These are phyloP conservation scores for Globisporangium solare DNA, from an alignment of 352 stramenopile genomes.

Conservation along the genomic window DNA sequence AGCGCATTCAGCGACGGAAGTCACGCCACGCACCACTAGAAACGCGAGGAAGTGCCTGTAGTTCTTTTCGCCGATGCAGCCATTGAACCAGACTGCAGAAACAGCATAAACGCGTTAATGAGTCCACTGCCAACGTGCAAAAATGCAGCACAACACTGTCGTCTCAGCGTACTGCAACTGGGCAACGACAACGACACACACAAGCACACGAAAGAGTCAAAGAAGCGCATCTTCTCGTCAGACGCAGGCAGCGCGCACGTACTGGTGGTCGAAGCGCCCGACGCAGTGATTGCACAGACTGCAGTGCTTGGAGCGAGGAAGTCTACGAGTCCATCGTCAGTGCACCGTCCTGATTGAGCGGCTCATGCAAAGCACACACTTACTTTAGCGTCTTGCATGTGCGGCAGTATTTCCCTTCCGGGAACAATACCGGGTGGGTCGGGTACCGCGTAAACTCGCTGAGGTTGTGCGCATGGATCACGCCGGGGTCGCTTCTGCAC, in stretches of 20 bases:
- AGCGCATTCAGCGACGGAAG: too few species aligned
- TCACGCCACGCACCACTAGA: conserved; percentile 26
- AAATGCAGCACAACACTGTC: too few species aligned
- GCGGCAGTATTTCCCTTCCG: conserved; percentile 71
- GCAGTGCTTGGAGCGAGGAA: conserved; percentile 89
- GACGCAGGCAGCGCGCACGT: conserved; percentile 16
- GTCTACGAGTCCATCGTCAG: conserved; percentile 17
- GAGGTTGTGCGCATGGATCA: conserved; percentile 57
- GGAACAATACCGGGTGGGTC: conserved; percentile 76
- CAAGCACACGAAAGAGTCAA: conserved; percentile 1
- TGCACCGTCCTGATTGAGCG: not conserved
- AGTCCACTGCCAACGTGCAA: too few species aligned
- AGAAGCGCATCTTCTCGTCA: not conserved
- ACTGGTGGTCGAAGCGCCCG: conserved; percentile 89
- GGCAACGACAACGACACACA: not conserved
- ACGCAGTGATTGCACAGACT: conserved; percentile 86
- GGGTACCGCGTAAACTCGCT: conserved; percentile 56
- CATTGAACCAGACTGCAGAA: conserved; percentile 74
- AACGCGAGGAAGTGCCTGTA: conserved; percentile 74
- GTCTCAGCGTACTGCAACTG: conserved; percentile 28
- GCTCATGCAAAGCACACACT: conserved; percentile 7
- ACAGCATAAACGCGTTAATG: too few species aligned
- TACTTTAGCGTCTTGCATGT: conserved; percentile 88
- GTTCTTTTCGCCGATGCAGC: conserved; percentile 78
- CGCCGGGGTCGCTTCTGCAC: conserved; percentile 67